A percentile compares a stretch with the other conserved stretches of the same genome.
These are phyloP conservation scores for Cardiospermum halicacabum DNA, from an alignment of 345 rosid species.

Conservation along the genomic window DNA sequence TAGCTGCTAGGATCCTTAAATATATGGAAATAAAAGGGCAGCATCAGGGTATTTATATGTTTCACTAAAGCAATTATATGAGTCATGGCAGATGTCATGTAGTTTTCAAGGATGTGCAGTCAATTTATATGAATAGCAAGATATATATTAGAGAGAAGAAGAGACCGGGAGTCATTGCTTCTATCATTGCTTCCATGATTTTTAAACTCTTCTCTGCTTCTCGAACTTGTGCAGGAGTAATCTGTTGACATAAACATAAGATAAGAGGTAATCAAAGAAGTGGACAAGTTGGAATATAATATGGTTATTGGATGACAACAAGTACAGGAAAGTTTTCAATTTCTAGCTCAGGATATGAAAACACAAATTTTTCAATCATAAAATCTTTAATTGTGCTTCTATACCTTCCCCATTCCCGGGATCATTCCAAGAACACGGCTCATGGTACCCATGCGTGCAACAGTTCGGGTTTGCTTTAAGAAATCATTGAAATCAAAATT, in stretches of 20 bases:
- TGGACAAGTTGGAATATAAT: not conserved
- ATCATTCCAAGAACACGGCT: slow-evolving; percentile 93
- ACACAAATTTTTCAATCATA: not conserved
- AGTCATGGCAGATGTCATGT: not conserved
- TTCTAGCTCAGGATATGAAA: not conserved
- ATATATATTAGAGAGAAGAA: slow-evolving; percentile 11
- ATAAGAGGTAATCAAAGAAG: not conserved
- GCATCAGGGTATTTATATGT: too few species aligned
- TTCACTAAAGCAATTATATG: too few species aligned
- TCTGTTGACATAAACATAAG: slow-evolving; percentile 31
- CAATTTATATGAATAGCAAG: slow-evolving; percentile 10
- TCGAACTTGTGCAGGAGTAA: slow-evolving; percentile 89
- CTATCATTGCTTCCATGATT: slow-evolving; percentile 86
- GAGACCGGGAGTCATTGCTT: slow-evolving; percentile 93
- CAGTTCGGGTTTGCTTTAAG: slow-evolving; percentile 88
- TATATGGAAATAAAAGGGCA: too few species aligned
- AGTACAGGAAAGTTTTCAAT: not conserved
- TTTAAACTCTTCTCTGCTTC: slow-evolving; percentile 89
- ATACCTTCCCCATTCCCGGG: slow-evolving; percentile 94
- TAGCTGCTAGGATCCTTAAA: too few species aligned
- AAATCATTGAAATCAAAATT: slow-evolving; percentile 97
- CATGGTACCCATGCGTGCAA: slow-evolving; percentile 99
- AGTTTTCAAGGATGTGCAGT: not conserved
- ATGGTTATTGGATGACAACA: not conserved
- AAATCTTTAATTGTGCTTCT: slow-evolving; percentile 11